These are phyloP conservation scores for Diaporthe aspalathi DNA, from an alignment of 2,329 filamentous ascomycete species.

Conservation along the genomic window DNA sequence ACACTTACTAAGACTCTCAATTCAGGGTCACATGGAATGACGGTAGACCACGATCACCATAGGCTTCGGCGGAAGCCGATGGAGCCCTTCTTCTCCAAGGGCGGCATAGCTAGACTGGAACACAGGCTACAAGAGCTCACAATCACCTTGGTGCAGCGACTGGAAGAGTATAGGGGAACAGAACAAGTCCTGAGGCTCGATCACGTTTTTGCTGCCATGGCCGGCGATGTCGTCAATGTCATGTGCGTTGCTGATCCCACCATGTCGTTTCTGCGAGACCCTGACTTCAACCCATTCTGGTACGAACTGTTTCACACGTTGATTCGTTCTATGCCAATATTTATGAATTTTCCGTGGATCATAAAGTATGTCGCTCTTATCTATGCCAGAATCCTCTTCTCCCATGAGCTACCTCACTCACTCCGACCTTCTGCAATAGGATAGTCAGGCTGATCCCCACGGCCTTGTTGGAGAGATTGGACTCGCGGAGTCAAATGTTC, in stretches of 20 bases:
- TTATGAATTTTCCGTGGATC: conserved; percentile 42
- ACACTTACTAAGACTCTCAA: neutral
- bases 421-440: neutral
- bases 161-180: neutral
- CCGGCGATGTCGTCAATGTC: conserved; percentile 9
- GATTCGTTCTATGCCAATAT: conserved; percentile 42
- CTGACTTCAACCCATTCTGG: conserved; percentile 43
- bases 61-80: conserved; percentile 13
- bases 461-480: conserved; percentile 1
- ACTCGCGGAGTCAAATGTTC: conserved; percentile 38
- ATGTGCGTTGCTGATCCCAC: conserved; percentile 11
- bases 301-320: conserved; percentile 42
- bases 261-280: conserved; percentile 40
- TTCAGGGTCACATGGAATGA: conserved; percentile 14
- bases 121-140: neutral
- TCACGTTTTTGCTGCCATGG: conserved; percentile 5
- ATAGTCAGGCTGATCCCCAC: conserved; percentile 14
- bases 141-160: neutral
- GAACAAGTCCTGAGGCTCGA: neutral
- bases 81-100: conserved; percentile 25
- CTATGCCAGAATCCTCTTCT: neutral
- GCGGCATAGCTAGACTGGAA: neutral
- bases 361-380: conserved; percentile 1
- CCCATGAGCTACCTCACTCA: neutral
- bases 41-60: conserved; percentile 16